Base-by-base conservation (phyloP, 1,284 basidiomycete species). In the Mycena sp. region DNA sequence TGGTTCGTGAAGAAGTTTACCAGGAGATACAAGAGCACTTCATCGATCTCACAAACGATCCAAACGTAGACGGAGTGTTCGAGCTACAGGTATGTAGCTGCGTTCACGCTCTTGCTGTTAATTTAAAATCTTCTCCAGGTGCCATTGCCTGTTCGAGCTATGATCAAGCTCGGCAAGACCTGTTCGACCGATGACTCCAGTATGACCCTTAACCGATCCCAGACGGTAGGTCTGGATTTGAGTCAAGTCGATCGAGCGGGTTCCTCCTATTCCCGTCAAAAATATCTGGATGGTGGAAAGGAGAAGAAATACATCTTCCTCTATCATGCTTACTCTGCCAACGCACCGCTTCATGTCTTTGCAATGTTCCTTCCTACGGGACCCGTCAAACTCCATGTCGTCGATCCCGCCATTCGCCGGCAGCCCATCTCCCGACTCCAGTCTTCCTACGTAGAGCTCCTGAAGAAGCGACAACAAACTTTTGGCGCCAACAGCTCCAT, bases 41-140 rank as follows among this genome's bases (percentile, higher is more conserved):
- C 73, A 91, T 95, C 32, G 90, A 94, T 71, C 83, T 99, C 56
- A 93, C 90, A 66, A 98, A 98, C 74, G 94, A 97, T 71, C 94
- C 96, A 0, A 96, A 95, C 73, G 94, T 99, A 9, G 96, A 99
- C 69, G 96, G 95, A 2, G 93, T 98, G 2, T 99, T 92, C 73
- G 98, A 99, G 78, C 85, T 92, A 38, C 95, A 99, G 83, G 93
- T 93, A 67, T 60, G 78, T 61, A 48, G 29, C n/a, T n/a, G n/a
- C n/a, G n/a, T n/a, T n/a, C n/a, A n/a, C n/a, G n/a, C n/a, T 59
- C 50, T 43, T 62, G 25, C 56, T 63, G 26, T 2, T 17, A 6
- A 51, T 14, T 11, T 7, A 3, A 14, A 12, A 5, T 19, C 11
- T 38, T 19, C 50, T 51, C 29, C 6, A 95, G 93, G 84, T 99